Evolutionary conservation across 371 early-diverging fungal species (phyloP).

Genomic region (Capniomyces stellatus): DNA sequence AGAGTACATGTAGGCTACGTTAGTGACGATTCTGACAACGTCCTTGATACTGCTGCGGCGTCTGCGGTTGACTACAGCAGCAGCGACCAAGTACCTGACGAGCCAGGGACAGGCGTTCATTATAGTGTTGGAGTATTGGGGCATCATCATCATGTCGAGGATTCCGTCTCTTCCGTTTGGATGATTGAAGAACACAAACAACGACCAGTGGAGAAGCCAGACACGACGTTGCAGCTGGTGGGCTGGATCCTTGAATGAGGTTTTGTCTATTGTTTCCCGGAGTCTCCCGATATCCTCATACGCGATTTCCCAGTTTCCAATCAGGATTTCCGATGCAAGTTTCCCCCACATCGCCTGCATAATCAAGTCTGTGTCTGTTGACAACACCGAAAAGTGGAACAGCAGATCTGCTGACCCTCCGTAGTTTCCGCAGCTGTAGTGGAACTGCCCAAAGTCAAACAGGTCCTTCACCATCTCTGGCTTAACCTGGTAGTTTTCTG

Average conservation of each 20-base stretch:
- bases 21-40: conserved; percentile 70
- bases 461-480: conserved; percentile 63
- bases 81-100: conserved; percentile 76
- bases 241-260: conserved; percentile 42
- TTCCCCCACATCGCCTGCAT: conserved; percentile 88
- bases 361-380: conserved; percentile 60
- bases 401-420: conserved; percentile 78
- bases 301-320: conserved; percentile 82
- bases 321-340: conserved; percentile 83
- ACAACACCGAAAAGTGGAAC: conserved; percentile 82
- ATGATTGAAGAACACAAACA: conserved; percentile 94
- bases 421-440: conserved; percentile 84
- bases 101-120: conserved; percentile 92
- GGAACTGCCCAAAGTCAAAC: conserved; percentile 74
- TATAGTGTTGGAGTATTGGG: conserved; percentile 85
- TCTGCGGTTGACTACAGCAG: conserved; percentile 77
- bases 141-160: conserved; percentile 77
- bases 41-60: conserved; percentile 76
- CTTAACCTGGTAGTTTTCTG: conserved; percentile 72
- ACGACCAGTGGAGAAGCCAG: conserved; percentile 88
- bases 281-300: conserved; percentile 70
- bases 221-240: conserved; percentile 82
- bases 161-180: conserved; percentile 83
- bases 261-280: conserved; percentile 69
- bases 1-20: conserved; percentile 44